phyloP scores from a whole-genome alignment of 306 rosid genomes.

The Mimosa bimucronata region DNA sequence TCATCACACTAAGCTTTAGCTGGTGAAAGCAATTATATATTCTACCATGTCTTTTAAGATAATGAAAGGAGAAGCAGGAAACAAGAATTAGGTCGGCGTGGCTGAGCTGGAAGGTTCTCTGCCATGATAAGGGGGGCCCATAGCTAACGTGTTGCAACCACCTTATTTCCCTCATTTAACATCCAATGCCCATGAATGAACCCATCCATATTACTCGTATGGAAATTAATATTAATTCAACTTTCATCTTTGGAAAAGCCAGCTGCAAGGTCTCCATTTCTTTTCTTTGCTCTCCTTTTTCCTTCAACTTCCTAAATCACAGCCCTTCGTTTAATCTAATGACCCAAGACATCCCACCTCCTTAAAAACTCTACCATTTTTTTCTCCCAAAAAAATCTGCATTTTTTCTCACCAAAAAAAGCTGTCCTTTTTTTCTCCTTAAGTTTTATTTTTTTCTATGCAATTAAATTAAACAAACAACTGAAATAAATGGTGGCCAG shows the following conservation, averaged over 20 bases:
- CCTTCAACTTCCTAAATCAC: too few relatives aligned
- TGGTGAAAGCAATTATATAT: conserved; percentile 15
- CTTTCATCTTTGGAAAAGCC: background rate
- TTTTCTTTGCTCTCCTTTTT: too few relatives aligned
- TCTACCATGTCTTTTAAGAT: background rate
- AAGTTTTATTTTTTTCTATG: too few relatives aligned
- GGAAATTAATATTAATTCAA: background rate
- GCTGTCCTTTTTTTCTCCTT: too few relatives aligned
- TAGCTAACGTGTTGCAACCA: conserved; percentile 41
- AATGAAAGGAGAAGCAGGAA: background rate
- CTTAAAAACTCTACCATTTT: too few relatives aligned
- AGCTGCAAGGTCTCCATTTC: too few relatives aligned
- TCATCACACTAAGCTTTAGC: background rate
- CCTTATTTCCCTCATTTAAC: background rate
- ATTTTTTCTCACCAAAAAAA: too few relatives aligned
- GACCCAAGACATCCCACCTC: too few relatives aligned
- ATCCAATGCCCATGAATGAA: conserved; percentile 2
- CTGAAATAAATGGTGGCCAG: too few relatives aligned
- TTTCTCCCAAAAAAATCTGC: too few relatives aligned
- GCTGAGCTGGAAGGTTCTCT: conserved; percentile 48
- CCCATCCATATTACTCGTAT: background rate
- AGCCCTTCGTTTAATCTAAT: too few relatives aligned
- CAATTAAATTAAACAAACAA: too few relatives aligned
- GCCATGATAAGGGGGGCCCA: conserved; percentile 43
- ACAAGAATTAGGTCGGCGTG: conserved; percentile 25